Percentiles rank a stretch among this genome's conserved stretches.
Conservation (phyloP, 805 yeast genomes). For the Metschnikowia cubensis region DNA sequence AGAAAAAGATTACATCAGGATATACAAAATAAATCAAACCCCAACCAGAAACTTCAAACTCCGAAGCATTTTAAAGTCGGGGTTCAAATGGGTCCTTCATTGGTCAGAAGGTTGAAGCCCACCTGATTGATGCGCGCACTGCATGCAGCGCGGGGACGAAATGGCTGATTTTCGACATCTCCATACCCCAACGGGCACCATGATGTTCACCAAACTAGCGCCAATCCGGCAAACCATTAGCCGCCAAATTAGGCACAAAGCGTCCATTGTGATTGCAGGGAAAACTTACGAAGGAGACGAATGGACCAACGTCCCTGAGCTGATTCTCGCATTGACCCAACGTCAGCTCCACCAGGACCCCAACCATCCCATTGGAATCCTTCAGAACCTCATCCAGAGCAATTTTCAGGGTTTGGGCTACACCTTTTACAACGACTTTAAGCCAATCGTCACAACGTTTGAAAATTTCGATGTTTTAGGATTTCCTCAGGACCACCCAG, state of each 20-base stretch:
- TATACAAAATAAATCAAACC: too few relatives aligned
- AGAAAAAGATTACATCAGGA: too few relatives aligned
- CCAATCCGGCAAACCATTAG: neutral
- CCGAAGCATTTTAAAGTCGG: too few relatives aligned
- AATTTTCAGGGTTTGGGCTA: constrained; percentile 65
- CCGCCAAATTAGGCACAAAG: constrained; percentile 17
- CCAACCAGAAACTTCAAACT: too few relatives aligned
- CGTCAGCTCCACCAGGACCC: constrained; percentile 70
- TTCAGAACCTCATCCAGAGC: constrained; percentile 67
- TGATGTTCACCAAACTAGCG: constrained; percentile 1
- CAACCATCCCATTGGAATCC: constrained; percentile 86
- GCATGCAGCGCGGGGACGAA: neutral
- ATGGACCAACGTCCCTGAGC: constrained; percentile 81
- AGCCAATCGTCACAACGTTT: constrained; percentile 74
- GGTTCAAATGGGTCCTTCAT: neutral
- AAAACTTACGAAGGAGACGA: constrained; percentile 57
- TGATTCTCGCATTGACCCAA: constrained; percentile 63
- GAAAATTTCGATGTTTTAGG: constrained; percentile 92
- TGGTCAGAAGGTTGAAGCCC: neutral
- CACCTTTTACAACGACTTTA: constrained; percentile 74
- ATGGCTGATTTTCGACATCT: neutral
- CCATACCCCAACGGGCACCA: neutral
- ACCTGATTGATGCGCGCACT: neutral
- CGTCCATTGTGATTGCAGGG: constrained; percentile 38
- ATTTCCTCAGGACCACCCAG: constrained; percentile 89